phyloP scores from a whole-genome alignment of 331 rosid genomes.

The Rosa hybrid region DNA sequence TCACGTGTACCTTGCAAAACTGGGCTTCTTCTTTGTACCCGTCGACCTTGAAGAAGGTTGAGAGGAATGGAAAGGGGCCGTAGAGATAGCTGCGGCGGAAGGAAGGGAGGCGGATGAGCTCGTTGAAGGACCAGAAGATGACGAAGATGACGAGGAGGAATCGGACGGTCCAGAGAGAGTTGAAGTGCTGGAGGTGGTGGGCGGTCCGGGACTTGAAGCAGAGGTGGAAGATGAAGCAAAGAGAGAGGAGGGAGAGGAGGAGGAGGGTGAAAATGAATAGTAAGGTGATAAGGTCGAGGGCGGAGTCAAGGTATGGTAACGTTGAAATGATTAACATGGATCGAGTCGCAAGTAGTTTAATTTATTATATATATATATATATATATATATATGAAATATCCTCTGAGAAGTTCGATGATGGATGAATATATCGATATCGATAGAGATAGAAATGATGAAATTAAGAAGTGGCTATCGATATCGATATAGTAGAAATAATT shows the following conservation, averaged over 20 bases:
- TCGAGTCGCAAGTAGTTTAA: neutral
- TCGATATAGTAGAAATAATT: neutral
- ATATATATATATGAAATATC: neutral
- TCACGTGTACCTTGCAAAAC: conserved; percentile 54
- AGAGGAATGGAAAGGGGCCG: conserved; percentile 23
- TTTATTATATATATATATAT: too few relatives aligned
- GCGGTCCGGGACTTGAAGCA: conserved; percentile 60
- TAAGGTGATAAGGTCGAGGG: conserved; percentile 52
- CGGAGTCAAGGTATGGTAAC: conserved; percentile 36
- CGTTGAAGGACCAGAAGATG: conserved; percentile 60
- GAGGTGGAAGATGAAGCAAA: conserved; percentile 72
- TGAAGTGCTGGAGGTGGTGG: conserved; percentile 58
- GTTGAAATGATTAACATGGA: conserved; percentile 58
- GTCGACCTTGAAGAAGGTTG: neutral
- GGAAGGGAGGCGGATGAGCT: conserved; percentile 57
- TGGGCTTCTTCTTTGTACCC: conserved; percentile 22
- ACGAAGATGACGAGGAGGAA: conserved; percentile 64
- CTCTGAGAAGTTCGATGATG: neutral
- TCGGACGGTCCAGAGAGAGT: conserved; percentile 80
- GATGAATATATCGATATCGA: neutral
- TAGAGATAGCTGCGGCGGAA: conserved; percentile 35
- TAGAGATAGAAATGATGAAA: neutral
- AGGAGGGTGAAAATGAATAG: conserved; percentile 43
- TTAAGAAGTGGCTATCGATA: neutral
- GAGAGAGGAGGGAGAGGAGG: conserved; percentile 58